Percentiles rank a stretch among this genome's conserved stretches.
These are phyloP conservation scores for Exophiala dermatitidis DNA, from an alignment of 2,329 filamentous ascomycete genomes.

Conservation along the genomic window DNA sequence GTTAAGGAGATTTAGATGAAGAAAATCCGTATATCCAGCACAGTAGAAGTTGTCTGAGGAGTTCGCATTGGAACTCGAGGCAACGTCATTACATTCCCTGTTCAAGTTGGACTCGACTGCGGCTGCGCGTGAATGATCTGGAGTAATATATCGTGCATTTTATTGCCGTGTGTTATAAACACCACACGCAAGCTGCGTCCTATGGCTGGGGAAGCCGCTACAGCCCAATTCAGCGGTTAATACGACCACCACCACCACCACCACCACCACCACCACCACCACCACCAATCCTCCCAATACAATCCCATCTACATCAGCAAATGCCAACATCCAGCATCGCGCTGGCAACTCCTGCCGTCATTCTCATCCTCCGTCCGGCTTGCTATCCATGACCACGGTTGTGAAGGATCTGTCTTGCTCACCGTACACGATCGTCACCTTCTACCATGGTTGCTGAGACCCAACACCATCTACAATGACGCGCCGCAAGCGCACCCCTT, in stretches of 20 bases:
- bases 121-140: background rate
- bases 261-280: too few species aligned
- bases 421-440: background rate
- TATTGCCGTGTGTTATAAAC: background rate
- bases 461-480: constrained; percentile 12
- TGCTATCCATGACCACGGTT: background rate
- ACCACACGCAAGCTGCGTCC: background rate
- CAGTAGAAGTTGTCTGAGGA: too few species aligned
- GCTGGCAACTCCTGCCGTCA: background rate
- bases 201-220: background rate
- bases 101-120: background rate
- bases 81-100: background rate
- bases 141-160: background rate
- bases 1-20: too few species aligned
- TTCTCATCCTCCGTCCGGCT: background rate
- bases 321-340: background rate
- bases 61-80: background rate
- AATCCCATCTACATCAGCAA: background rate
- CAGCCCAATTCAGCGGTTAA: too few species aligned
- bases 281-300: too few species aligned
- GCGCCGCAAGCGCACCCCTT: constrained; percentile 16
- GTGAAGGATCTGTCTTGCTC: background rate
- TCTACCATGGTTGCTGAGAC: constrained; percentile 3
- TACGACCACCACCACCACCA: too few species aligned
- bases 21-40: too few species aligned